Percentiles rank a stretch among this genome's conserved stretches.
Conservation (phyloP, 2,329 filamentous ascomycete genomes). For the Colletotrichum limetticola region DNA sequence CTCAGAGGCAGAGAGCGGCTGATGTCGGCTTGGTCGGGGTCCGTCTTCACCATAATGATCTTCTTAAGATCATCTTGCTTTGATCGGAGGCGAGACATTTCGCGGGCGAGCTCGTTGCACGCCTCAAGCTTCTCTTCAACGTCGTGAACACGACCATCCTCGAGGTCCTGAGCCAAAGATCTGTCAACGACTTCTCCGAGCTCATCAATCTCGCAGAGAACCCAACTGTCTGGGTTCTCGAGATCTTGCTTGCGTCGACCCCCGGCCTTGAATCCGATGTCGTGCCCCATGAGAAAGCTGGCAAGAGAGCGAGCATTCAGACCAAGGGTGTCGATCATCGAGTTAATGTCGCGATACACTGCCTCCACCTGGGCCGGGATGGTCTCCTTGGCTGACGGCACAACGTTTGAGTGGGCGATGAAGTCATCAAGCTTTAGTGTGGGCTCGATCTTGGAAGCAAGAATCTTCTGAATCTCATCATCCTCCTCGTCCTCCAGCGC, state of each 20-base stretch:
- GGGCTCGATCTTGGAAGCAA: constrained; percentile 70
- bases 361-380: constrained; percentile 73
- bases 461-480: constrained; percentile 71
- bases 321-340: constrained; percentile 93
- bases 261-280: constrained; percentile 60
- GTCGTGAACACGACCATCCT: constrained; percentile 74
- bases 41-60: constrained; percentile 75
- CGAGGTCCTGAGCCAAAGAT: constrained; percentile 72
- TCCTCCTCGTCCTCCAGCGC: constrained; percentile 76
- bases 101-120: constrained; percentile 74
- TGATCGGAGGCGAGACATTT: constrained; percentile 76
- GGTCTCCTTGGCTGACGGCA: constrained; percentile 63
- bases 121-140: constrained; percentile 75
- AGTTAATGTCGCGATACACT: constrained; percentile 84
- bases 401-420: constrained; percentile 68
- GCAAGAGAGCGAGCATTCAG: constrained; percentile 80
- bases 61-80: constrained; percentile 84
- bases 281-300: constrained; percentile 75
- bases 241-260: constrained; percentile 75
- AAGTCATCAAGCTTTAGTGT: constrained; percentile 74
- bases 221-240: constrained; percentile 75
- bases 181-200: constrained; percentile 72
- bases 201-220: constrained; percentile 79
- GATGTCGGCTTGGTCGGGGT: constrained; percentile 73
- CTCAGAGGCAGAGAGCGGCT: constrained; percentile 80